Evolutionary conservation across 2,329 filamentous ascomycete genomes (phyloP).

Genomic region (Talaromyces islandicus): DNA sequence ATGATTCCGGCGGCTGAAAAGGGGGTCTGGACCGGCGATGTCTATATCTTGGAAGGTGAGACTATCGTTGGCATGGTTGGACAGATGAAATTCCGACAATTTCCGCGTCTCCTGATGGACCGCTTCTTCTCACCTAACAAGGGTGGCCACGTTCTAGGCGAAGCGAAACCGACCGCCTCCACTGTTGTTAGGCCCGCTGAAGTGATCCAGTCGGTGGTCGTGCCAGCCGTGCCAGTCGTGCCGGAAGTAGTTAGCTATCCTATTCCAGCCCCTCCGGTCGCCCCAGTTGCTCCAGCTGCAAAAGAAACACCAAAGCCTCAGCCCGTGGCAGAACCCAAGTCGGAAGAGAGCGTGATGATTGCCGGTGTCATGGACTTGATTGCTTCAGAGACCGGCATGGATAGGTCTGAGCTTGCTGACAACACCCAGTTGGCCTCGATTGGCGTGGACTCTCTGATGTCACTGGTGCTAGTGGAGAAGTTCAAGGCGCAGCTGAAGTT

Average conservation of each 20-base stretch:
- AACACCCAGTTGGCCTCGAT: constrained; percentile 14
- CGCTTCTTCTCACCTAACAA: background rate
- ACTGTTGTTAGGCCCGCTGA: background rate
- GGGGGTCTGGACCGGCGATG: constrained; percentile 17
- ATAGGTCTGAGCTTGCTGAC: constrained; percentile 23
- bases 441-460: constrained; percentile 30
- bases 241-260: too few relatives aligned
- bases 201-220: background rate
- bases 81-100: constrained; percentile 8
- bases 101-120: constrained; percentile 11
- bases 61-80: constrained; percentile 3
- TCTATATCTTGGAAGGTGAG: constrained; percentile 21
- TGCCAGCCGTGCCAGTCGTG: too few relatives aligned
- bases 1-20: constrained; percentile 24
- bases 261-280: background rate
- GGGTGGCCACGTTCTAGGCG: background rate
- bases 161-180: background rate
- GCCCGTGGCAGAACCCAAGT: background rate
- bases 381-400: background rate
- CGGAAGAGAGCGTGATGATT: background rate
- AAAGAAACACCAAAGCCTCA: background rate
- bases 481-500: constrained; percentile 21
- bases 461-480: constrained; percentile 23
- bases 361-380: background rate
- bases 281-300: background rate